phyloP scores from a whole-genome alignment of 83 land plant genomes.

The Picea engelmannii region DNA sequence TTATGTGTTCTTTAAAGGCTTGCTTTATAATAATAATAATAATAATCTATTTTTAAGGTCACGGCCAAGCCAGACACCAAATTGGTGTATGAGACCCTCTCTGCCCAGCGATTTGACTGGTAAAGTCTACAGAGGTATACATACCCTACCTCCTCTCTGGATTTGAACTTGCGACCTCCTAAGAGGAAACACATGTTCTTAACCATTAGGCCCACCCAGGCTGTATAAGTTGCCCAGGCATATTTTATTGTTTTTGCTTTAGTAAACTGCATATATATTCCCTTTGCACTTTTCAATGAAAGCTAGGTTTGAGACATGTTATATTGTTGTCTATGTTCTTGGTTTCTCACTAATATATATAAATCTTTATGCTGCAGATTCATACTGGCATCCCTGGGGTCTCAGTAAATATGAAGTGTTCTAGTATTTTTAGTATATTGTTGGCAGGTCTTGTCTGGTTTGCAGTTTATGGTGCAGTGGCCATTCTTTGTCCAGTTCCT shows the following conservation, averaged over 20 bases:
- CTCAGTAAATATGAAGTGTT: constrained; percentile 18
- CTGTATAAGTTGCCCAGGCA: not conserved
- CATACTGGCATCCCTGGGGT: not conserved
- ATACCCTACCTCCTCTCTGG: too few relatives aligned
- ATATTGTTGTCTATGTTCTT: not conserved
- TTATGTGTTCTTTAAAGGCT: not conserved
- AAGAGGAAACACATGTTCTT: too few relatives aligned
- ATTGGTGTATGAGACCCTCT: too few relatives aligned
- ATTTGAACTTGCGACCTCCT: too few relatives aligned
- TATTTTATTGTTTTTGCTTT: not conserved
- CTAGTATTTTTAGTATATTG: constrained; percentile 17
- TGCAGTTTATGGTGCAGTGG: constrained; percentile 35
- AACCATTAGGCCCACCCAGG: too few relatives aligned
- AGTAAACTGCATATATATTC: not conserved
- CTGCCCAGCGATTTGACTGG: too few relatives aligned
- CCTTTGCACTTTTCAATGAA: not conserved
- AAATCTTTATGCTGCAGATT: constrained; percentile 1
- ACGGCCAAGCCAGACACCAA: too few relatives aligned
- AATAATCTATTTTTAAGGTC: too few relatives aligned
- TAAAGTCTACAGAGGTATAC: too few relatives aligned
- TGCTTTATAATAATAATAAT: not conserved
- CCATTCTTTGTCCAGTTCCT: constrained; percentile 20
- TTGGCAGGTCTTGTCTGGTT: constrained; percentile 32
- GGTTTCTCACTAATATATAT: not conserved
- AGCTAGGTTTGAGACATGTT: not conserved